Base-by-base conservation (phyloP, 2,329 filamentous ascomycete genomes). In the Beauveria caledonica region DNA sequence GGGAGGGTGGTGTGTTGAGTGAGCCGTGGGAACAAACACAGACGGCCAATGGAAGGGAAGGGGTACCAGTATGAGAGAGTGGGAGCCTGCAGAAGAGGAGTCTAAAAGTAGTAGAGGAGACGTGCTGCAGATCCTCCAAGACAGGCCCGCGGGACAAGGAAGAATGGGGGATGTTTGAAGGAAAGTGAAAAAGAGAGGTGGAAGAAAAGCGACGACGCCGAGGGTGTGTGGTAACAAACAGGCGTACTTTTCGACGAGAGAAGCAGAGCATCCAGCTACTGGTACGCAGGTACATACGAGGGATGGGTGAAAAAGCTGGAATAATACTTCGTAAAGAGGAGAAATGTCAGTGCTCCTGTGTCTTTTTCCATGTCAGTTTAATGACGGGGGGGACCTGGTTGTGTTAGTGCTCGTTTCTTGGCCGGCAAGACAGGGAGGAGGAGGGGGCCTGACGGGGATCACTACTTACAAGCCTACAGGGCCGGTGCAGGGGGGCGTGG, bases 1-100 rank as follows among this genome's bases (percentile, higher is more conserved):
- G 21, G 40, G 33, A 10, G 48, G 23, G 56, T 52, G 54, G 40
- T 29, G 57, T 45, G 44, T 8, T 51, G 39, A 39, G 27, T 42
- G 56, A 50, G 55, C 25, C n/a, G 13, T 39, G 55, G 46, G 36
- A 48, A 51, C 56, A 58, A 50, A 58, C 55, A 50, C 55, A 21
- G 45, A 42, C 23, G 21, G 6, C 40, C 42, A 25, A 46, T 42
- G 40, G 39, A n/a, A n/a, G n/a, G n/a, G n/a, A 29, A 40, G 45
- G 45, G 17, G 44, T 48, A 19, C 44, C n/a, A n/a, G n/a, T n/a
- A n/a, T n/a, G n/a, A n/a, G 29, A 39, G 19, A 49, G 29, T 45
- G 19, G 23, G 40, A 57, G 54, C 40, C 54, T 57, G 54, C 54
- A 57, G 54, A 57, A 27, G 45, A 19, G 33, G 45, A 58, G 44